Conservation (phyloP, 306 rosid species). For the Sesbania bispinosa region DNA sequence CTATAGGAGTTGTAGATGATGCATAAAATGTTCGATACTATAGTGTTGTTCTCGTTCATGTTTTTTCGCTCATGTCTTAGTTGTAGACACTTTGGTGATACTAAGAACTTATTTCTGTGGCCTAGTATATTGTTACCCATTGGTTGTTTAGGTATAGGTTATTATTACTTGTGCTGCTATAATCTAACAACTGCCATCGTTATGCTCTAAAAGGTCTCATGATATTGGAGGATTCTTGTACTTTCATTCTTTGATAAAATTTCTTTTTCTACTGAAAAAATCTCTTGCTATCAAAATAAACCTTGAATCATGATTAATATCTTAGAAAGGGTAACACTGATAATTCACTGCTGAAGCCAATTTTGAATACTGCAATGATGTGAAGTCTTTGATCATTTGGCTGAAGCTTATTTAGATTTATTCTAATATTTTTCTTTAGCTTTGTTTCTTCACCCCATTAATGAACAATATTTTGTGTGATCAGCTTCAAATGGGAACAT, state of each 20-base stretch:
- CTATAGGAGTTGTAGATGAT: neutral
- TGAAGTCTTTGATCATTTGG: constrained; percentile 9
- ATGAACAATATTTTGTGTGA: constrained; percentile 24
- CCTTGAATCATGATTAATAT: neutral
- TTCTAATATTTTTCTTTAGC: neutral
- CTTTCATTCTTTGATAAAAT: neutral
- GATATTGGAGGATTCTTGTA: neutral
- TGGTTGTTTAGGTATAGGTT: constrained; percentile 2
- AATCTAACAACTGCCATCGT: neutral
- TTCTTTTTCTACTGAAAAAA: neutral
- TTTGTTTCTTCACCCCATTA: neutral
- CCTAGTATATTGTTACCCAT: neutral
- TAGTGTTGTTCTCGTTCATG: constrained; percentile 1
- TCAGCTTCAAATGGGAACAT: constrained; percentile 91
- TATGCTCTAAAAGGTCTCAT: neutral
- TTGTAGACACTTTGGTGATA: neutral
- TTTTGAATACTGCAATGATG: neutral
- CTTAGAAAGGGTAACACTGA: neutral
- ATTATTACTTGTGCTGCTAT: neutral
- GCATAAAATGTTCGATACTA: neutral
- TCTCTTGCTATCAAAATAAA: neutral
- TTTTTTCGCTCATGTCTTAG: neutral
- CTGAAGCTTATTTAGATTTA: constrained; percentile 9
- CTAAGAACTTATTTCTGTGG: neutral
- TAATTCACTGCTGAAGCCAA: constrained; percentile 4